Evolutionary conservation across 2,329 filamentous ascomycete genomes (phyloP), one percentile per base, ranked within the genome.

Genomic region (Chrysoporthe austroafricana): DNA sequence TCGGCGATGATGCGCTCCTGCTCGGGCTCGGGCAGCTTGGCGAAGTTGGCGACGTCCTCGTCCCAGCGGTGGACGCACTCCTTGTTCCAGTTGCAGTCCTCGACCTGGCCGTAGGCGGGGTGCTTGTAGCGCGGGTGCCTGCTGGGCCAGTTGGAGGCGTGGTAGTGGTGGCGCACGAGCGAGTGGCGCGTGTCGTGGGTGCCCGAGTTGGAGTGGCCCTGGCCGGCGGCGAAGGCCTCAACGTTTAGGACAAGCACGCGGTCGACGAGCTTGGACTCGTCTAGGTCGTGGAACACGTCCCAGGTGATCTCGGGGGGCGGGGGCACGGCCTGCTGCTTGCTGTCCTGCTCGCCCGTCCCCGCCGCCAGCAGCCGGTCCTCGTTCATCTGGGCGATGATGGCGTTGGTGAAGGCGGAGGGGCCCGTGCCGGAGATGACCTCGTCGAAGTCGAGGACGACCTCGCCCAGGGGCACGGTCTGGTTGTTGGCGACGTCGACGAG

Each of bases 91-190:
- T 91, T 91, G 77, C 90, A 92, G 71, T 84, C 81, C 75, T 92
- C 90, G 0, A 92, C 89, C 76, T 91, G 88, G 7, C 88, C 89
- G 73, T 88, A 91, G 67, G 88, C 85, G 1, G 89, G 89, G 75
- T 92, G 90, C 58, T 81, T 88, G 78, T 85, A 90, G 46, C 90
- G 83, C 1, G 87, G 89, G 74, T 92, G 90, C 3, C 81, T 81
- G 64, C 84, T 85, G 4, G 90, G 90, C 90, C 90, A 92, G 66
- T 87, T 86, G 0, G 89, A 92, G 0, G 90, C 90, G 76, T 92
- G 90, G 73, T 91, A 92, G 76, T 91, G 89, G 74, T 92, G 90
- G 76, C 88, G 90, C 26, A 92, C 89, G 1, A 92, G 80, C 1
- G 90, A 90, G 18, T 84, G 83, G 64, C 88, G 82, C 0, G 88